Base-by-base conservation (phyloP, 768 basidiomycete genomes). In the Kwoniella botswanensis region DNA sequence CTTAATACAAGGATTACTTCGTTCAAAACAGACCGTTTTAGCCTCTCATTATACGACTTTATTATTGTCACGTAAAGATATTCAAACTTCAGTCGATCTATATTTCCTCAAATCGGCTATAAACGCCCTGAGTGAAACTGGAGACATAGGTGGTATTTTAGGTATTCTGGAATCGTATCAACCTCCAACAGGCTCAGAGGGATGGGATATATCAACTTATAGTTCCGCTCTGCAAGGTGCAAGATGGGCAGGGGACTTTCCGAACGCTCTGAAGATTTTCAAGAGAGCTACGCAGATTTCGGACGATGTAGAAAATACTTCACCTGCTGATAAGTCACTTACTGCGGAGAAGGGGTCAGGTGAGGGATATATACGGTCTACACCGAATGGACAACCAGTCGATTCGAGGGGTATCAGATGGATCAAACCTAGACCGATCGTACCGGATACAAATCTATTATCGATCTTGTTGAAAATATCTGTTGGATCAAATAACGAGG, bases 171-270 rank as follows among this genome's bases (percentile, higher is more conserved):
- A 78, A 6, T 46, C 54, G 15, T 68, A 73, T 55, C 76, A 76
- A 24, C 61, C 73, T 18, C 52, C 71, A 41, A 65, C 62, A n/a
- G 61, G 67, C 29, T n/a, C 24, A 10, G 62, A 65, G 13, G 73
- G 64, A n/a, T 79, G 77, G 77, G 63, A 71, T n/a, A 18, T 56
- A 6, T 35, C 61, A 13, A 54, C 71, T 7, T 82, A 74, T 72
- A 60, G 63, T 21, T 67, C 71, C 35, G 74, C 73, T 5, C 65
- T 82, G 26, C 73, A 70, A 44, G 74, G 75, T 35, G 71, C 75
- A 1, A 61, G 74, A 50, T 79, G 77, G 74, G 73, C 75, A n/a
- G 63, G 67, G 13, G 78, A 82, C 59, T 78, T 73, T 70, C 57
- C 71, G 4, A 52, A 67, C 10, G 77, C 74, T 29, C 13, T 77